phyloP scores from a whole-genome alignment of 768 basidiomycete genomes.

The Ramaria rubella region DNA sequence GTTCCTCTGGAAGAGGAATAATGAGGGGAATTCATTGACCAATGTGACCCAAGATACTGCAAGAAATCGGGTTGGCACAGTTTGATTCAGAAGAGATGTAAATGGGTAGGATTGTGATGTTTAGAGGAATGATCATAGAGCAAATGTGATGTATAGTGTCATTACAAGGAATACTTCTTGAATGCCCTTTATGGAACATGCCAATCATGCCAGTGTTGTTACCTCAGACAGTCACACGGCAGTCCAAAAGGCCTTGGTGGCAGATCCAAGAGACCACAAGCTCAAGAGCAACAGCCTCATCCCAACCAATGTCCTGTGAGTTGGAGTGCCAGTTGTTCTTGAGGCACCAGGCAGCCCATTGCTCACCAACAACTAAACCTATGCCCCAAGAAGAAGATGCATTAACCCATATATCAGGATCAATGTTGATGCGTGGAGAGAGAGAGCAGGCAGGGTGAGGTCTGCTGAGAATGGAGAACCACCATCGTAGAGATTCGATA shows the following conservation, averaged over 20 bases:
- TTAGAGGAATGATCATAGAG: neutral
- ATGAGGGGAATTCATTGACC: neutral
- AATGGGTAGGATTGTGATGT: neutral
- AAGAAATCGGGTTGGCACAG: neutral
- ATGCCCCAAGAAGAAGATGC: neutral
- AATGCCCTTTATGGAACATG: neutral
- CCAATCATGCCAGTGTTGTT: conserved; percentile 8
- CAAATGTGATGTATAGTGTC: neutral
- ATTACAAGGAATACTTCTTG: neutral
- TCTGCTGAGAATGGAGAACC: neutral
- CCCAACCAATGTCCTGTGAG: conserved; percentile 6
- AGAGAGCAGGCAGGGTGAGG: neutral
- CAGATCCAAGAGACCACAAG: neutral
- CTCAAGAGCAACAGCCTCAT: conserved; percentile 1
- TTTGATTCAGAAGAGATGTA: neutral
- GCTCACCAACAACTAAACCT: neutral
- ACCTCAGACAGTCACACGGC: neutral
- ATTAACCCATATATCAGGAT: conserved; percentile 3
- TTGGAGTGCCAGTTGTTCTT: neutral
- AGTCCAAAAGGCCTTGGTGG: neutral
- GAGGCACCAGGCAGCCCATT: neutral
- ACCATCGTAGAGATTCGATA: neutral
- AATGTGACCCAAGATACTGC: neutral
- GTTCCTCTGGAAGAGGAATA: neutral
- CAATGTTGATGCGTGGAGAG: neutral